Percentiles rank a stretch among this genome's conserved stretches.
Evolutionary conservation across 768 basidiomycete species (phyloP).

Genomic region (Suillus clintonianus): DNA sequence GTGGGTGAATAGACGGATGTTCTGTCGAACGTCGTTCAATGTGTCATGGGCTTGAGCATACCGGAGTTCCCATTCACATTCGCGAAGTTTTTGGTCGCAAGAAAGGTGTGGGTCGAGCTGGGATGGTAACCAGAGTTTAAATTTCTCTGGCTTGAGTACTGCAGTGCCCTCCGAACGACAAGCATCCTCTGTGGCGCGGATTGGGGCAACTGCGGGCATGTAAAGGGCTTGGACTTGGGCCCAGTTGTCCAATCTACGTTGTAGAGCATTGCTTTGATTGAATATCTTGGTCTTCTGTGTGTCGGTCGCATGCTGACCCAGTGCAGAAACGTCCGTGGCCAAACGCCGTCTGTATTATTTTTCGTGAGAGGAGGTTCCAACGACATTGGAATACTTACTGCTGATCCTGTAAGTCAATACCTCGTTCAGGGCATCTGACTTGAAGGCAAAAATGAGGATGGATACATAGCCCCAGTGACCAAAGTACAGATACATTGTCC

Average conservation of each 20-base stretch:
- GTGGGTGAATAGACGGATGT: constrained; percentile 2
- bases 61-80: constrained; percentile 8
- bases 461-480: neutral
- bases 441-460: neutral
- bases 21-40: constrained; percentile 6
- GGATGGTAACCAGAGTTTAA: neutral
- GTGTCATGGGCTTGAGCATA: constrained; percentile 15
- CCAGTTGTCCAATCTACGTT: neutral
- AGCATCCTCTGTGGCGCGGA: neutral
- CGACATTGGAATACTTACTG: neutral
- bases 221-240: neutral
- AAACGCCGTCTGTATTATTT: neutral
- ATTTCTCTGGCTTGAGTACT: neutral
- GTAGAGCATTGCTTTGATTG: neutral
- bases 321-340: neutral
- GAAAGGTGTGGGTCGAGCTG: neutral
- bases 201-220: neutral
- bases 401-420: neutral
- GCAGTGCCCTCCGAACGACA: neutral
- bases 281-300: neutral
- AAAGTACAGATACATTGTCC: neutral
- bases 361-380: neutral
- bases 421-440: neutral
- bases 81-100: neutral
- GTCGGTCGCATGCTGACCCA: neutral